A percentile compares a stretch with the other conserved stretches of the same genome.
phyloP scores from a whole-genome alignment of 768 basidiomycete genomes.

The Termitomyces sp. region DNA sequence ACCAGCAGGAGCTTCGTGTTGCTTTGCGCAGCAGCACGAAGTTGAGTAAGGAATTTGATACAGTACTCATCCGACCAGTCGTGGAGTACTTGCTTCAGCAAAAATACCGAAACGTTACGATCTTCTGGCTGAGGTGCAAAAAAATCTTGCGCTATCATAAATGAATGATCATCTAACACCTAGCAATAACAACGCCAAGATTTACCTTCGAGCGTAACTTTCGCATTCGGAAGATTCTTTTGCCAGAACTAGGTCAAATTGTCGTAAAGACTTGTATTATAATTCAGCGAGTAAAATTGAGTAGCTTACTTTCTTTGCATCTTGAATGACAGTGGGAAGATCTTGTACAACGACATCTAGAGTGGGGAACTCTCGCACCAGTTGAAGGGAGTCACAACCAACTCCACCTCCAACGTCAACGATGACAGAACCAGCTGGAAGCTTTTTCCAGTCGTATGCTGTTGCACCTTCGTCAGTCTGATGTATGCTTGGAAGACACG shows the following conservation, averaged over 20 bases:
- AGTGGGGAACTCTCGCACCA: conserved; percentile 24
- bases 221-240: background rate
- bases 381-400: conserved; percentile 22
- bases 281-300: no score
- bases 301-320: conserved; percentile 14
- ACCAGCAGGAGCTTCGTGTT: conserved; percentile 7
- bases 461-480: background rate
- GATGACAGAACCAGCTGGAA: conserved; percentile 11
- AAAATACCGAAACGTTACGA: conserved; percentile 1
- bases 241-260: background rate
- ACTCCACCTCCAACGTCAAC: conserved; percentile 32
- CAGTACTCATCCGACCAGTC: conserved; percentile 7
- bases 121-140: background rate
- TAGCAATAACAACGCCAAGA: background rate
- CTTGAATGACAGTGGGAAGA: conserved; percentile 18
- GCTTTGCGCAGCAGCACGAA: background rate
- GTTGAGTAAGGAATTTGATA: conserved; percentile 1
- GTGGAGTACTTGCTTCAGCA: conserved; percentile 8
- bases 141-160: conserved; percentile 1
- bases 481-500: background rate
- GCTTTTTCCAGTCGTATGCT: conserved; percentile 7
- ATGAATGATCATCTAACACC: background rate
- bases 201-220: conserved; percentile 8
- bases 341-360: conserved; percentile 27
- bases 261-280: no score